These are phyloP conservation scores for Pulveroboletus sp. DNA, from an alignment of 768 basidiomycete species.

Conservation along the genomic window DNA sequence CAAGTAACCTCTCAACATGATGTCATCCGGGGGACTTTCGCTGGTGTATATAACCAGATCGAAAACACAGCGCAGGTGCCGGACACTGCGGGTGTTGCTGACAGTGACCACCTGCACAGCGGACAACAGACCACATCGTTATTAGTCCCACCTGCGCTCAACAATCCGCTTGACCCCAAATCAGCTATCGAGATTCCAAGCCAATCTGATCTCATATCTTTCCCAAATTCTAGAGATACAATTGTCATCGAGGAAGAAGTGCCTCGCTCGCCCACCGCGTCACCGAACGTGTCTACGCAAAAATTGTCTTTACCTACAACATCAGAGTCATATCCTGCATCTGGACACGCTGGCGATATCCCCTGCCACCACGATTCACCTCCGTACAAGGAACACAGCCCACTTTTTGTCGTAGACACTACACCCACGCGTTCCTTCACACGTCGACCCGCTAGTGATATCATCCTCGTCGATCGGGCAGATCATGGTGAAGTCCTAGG, in stretches of 20 bases:
- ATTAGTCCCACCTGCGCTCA: background rate
- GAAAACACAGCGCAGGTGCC: background rate
- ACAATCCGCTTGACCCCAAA: conserved; percentile 5
- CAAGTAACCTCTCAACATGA: conserved; percentile 9
- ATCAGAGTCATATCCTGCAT: background rate
- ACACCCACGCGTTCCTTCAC: conserved; percentile 19
- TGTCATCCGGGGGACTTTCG: conserved; percentile 33
- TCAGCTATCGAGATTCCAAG: conserved; percentile 10
- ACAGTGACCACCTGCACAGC: background rate
- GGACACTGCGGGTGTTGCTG: conserved; percentile 1
- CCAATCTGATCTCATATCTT: background rate
- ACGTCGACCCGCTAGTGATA: conserved; percentile 15
- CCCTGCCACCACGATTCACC: background rate
- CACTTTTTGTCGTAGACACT: conserved; percentile 39
- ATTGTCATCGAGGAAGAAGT: background rate
- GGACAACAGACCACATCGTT: background rate
- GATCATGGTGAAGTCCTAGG: conserved; percentile 15
- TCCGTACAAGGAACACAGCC: background rate
- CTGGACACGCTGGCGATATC: background rate
- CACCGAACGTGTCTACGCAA: background rate
- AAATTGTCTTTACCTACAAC: background rate
- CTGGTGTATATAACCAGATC: conserved; percentile 32
- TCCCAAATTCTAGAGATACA: background rate
- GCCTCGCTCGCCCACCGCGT: no score
- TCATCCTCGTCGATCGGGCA: conserved; percentile 20